These are phyloP conservation scores for Skeletonema tropicum DNA, from an alignment of 108 stramenopile species.

Conservation along the genomic window DNA sequence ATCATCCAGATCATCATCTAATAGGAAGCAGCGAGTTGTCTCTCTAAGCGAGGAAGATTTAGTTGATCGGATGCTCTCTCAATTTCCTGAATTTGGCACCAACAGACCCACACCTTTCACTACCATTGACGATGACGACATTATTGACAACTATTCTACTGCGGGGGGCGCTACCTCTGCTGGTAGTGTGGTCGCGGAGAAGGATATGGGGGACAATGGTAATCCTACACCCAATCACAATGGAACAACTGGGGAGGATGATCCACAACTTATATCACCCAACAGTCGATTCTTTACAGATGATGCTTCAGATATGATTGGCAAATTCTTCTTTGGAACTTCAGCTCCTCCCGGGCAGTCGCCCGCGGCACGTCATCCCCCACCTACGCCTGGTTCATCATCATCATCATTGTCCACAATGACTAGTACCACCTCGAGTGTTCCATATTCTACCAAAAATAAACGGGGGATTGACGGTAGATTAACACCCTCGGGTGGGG, in stretches of 20 bases:
- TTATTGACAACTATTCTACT: neutral
- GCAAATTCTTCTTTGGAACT: slow-evolving; percentile 42
- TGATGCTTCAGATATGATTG: slow-evolving; percentile 45
- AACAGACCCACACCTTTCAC: slow-evolving; percentile 50
- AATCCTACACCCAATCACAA: neutral
- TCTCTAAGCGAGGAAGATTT: slow-evolving; percentile 61
- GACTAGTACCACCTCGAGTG: neutral
- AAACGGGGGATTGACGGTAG: slow-evolving; percentile 1
- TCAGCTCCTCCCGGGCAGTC: neutral
- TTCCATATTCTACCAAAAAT: slow-evolving; percentile 2
- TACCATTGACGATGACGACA: slow-evolving; percentile 33
- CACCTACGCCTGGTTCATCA: neutral
- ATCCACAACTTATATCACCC: slow-evolving; percentile 8
- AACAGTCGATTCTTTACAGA: slow-evolving; percentile 34
- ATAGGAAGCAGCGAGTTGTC: slow-evolving; percentile 7
- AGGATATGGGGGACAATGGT: neutral
- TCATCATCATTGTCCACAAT: neutral
- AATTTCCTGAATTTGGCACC: slow-evolving; percentile 72
- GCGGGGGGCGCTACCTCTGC: neutral
- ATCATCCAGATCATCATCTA: slow-evolving; percentile 1
- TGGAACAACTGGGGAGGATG: slow-evolving; percentile 1
- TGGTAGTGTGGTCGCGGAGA: neutral
- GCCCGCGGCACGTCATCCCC: neutral
- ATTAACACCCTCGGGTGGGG: neutral
- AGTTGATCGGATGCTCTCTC: slow-evolving; percentile 68